phyloP scores from a whole-genome alignment of 2,329 filamentous ascomycete genomes.

The Coleophoma cylindrospora region DNA sequence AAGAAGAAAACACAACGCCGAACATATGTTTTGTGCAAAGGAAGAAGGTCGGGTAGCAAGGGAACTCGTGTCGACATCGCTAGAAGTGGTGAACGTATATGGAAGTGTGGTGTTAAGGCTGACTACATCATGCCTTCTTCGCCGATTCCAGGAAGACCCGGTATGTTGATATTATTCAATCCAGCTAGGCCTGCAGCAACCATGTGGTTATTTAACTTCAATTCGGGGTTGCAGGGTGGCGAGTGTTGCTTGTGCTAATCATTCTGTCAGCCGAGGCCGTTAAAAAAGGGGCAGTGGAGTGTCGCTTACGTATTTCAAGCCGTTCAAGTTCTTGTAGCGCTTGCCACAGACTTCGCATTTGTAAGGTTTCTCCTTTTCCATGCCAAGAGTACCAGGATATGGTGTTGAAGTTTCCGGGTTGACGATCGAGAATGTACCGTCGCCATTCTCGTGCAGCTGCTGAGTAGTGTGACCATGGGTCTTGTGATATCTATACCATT shows the following conservation, averaged over 20 bases:
- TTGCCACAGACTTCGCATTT: constrained; percentile 96
- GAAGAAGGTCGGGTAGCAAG: neutral
- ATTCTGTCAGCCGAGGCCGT: constrained; percentile 26
- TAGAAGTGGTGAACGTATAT: neutral
- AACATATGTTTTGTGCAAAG: neutral
- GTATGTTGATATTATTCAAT: constrained; percentile 22
- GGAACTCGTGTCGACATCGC: neutral
- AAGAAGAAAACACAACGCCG: neutral
- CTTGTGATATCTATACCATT: constrained; percentile 54
- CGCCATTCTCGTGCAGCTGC: constrained; percentile 91
- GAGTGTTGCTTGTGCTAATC: constrained; percentile 72
- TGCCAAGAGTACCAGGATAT: constrained; percentile 94
- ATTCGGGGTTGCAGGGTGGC: constrained; percentile 83
- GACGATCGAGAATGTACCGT: constrained; percentile 96
- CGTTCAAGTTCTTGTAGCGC: constrained; percentile 98
- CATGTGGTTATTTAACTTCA: constrained; percentile 40
- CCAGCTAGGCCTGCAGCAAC: constrained; percentile 23
- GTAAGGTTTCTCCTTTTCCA: constrained; percentile 99
- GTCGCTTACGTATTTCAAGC: constrained; percentile 79
- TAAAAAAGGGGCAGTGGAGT: neutral
- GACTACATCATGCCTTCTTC: constrained; percentile 39
- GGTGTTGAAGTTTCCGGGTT: constrained; percentile 92
- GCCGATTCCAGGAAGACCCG: constrained; percentile 49
- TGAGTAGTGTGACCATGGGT: constrained; percentile 94
- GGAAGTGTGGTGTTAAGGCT: neutral